A percentile compares a stretch with the other conserved stretches of the same genome.
Conservation (phyloP, 2,329 filamentous ascomycete species). For the Alternaria sp. region DNA sequence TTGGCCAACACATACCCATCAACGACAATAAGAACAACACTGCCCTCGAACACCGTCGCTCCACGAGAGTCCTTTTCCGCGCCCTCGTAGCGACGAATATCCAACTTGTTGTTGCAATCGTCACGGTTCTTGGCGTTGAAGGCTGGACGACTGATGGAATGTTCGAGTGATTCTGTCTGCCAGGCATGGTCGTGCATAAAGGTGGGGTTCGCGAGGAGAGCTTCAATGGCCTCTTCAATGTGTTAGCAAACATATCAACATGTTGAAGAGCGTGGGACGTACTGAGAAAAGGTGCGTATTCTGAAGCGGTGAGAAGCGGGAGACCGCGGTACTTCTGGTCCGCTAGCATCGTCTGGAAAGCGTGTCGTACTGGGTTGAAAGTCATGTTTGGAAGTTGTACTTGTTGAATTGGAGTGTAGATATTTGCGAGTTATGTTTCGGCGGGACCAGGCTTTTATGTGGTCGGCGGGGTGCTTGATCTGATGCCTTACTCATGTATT, state of each 20-base stretch:
- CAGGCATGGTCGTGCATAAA: not conserved
- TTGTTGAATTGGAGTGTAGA: not conserved
- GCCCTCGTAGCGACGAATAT: not conserved
- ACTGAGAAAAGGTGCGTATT: not conserved
- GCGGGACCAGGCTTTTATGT: not conserved
- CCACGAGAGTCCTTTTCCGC: not conserved
- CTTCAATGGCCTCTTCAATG: not conserved
- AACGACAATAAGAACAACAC: not conserved
- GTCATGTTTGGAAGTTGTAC: not conserved
- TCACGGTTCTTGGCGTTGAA: not conserved
- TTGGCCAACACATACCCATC: not conserved
- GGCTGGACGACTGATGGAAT: not conserved
- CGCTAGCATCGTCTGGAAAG: not conserved
- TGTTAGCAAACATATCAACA: too few relatives aligned
- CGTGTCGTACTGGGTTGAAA: not conserved
- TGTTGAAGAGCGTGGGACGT: not conserved
- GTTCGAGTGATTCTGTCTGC: not conserved
- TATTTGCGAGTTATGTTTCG: not conserved
- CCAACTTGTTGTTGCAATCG: not conserved
- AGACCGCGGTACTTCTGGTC: not conserved
- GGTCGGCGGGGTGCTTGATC: not conserved
- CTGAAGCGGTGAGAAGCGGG: not conserved
- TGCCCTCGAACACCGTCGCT: not conserved
- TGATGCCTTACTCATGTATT: not conserved
- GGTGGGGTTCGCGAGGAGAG: not conserved